A percentile compares a stretch with the other conserved stretches of the same genome.
These are phyloP conservation scores for Balansia obtecta DNA, from an alignment of 2,329 filamentous ascomycete genomes.

Conservation along the genomic window DNA sequence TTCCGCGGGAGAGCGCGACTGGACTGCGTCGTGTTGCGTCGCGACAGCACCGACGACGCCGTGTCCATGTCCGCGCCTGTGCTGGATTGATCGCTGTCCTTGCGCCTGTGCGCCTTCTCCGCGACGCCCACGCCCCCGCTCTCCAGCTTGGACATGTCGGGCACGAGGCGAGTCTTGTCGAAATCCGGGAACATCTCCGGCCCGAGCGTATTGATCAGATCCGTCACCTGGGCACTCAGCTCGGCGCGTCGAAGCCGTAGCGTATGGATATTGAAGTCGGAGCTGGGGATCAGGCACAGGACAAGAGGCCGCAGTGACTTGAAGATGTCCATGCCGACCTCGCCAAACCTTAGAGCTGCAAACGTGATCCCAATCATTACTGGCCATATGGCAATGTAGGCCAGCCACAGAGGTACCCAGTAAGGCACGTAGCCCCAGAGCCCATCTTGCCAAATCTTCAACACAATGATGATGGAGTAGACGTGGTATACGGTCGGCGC, in stretches of 20 bases:
- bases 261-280: slow-evolving; percentile 70
- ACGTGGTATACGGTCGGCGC: slow-evolving; percentile 72
- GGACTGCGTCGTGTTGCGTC: slow-evolving; percentile 40
- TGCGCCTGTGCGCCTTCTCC: slow-evolving; percentile 19
- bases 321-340: slow-evolving; percentile 97
- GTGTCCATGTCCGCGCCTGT: slow-evolving; percentile 24
- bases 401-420: slow-evolving; percentile 67
- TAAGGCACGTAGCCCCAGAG: slow-evolving; percentile 71
- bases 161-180: slow-evolving; percentile 59
- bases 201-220: slow-evolving; percentile 87
- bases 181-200: slow-evolving; percentile 98
- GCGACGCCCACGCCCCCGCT: slow-evolving; percentile 16
- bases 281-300: slow-evolving; percentile 72
- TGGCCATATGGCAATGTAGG: slow-evolving; percentile 63
- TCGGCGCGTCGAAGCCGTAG: slow-evolving; percentile 60
- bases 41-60: slow-evolving; percentile 28
- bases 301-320: slow-evolving; percentile 86
- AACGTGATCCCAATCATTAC: slow-evolving; percentile 85
- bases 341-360: slow-evolving; percentile 84
- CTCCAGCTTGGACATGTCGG: slow-evolving; percentile 35
- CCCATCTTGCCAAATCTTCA: slow-evolving; percentile 70
- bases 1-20: slow-evolving; percentile 59
- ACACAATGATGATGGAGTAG: slow-evolving; percentile 63
- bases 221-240: slow-evolving; percentile 71
- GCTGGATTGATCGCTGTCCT: slow-evolving; percentile 38